phyloP scores from a whole-genome alignment of 1,284 basidiomycete genomes.

The Exobasidium cylindrosporum region DNA sequence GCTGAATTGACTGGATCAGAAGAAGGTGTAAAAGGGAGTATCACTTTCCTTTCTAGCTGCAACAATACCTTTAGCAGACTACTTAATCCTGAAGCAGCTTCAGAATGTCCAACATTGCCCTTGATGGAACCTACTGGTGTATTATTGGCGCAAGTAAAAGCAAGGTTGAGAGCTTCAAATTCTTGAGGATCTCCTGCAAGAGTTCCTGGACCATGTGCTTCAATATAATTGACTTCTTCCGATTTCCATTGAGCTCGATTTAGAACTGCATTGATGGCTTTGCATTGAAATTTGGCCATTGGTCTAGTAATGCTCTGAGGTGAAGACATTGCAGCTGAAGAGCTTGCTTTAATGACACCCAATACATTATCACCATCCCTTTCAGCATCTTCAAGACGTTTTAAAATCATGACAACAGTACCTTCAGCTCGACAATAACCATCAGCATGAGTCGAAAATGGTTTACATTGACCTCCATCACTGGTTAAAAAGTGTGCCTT shows the following conservation, averaged over 20 bases:
- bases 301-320: neutral
- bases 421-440: conserved; percentile 10
- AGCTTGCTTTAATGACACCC: neutral
- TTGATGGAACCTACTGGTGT: conserved; percentile 1
- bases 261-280: neutral
- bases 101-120: conserved; percentile 9
- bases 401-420: conserved; percentile 4
- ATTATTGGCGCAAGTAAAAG: neutral
- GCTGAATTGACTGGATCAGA: neutral
- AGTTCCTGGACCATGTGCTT: conserved; percentile 9
- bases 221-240: neutral
- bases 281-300: neutral
- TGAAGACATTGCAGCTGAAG: neutral
- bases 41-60: neutral
- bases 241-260: neutral
- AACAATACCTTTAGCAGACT: conserved; percentile 5
- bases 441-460: neutral
- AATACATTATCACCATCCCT: conserved; percentile 1
- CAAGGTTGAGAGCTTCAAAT: neutral
- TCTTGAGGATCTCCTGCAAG: conserved; percentile 5
- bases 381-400: conserved; percentile 1
- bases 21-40: neutral
- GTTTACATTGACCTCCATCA: neutral
- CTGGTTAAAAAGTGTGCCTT: neutral
- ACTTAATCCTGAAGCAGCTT: conserved; percentile 2